Conservation (phyloP, 768 basidiomycete genomes). For the Leccinellum luteum region DNA sequence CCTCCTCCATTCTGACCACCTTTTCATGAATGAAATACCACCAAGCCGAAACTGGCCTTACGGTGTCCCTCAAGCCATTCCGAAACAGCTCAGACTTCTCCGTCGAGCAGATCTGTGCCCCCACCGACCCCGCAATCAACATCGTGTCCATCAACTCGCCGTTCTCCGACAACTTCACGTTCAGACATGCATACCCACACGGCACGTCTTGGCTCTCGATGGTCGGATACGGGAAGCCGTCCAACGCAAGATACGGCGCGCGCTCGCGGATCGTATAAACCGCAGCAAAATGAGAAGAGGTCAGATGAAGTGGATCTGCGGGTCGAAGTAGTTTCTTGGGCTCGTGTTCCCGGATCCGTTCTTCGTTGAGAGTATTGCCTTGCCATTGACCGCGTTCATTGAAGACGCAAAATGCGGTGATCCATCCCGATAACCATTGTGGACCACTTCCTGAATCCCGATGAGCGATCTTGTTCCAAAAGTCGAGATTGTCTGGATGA, state of each 20-base stretch:
- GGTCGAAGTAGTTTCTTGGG: conserved; percentile 33
- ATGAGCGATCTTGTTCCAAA: conserved; percentile 38
- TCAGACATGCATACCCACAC: conserved; percentile 26
- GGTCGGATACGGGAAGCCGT: conserved; percentile 30
- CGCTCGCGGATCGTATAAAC: conserved; percentile 25
- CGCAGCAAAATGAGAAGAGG: conserved; percentile 24
- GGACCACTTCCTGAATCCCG: conserved; percentile 27
- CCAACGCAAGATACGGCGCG: conserved; percentile 21
- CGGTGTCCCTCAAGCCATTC: conserved; percentile 32
- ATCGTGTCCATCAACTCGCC: conserved; percentile 24
- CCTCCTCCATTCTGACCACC: background rate
- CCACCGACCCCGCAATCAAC: conserved; percentile 31
- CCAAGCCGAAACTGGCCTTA: conserved; percentile 31
- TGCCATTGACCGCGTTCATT: conserved; percentile 32
- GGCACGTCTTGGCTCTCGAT: conserved; percentile 30
- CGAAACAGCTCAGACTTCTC: conserved; percentile 29
- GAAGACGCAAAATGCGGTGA: conserved; percentile 37
- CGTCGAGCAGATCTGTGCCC: conserved; percentile 29
- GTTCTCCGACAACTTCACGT: conserved; percentile 30
- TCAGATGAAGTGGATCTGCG: conserved; percentile 24
- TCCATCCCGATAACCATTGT: conserved; percentile 38
- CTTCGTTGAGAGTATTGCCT: conserved; percentile 29
- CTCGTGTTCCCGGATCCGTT: conserved; percentile 27
- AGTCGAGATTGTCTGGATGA: conserved; percentile 31
- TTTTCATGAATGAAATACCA: conserved; percentile 27